Evolutionary conservation across 352 stramenopile genomes (phyloP), one percentile per base, ranked within the genome.

Genomic region (Phytophthora podocarpi): DNA sequence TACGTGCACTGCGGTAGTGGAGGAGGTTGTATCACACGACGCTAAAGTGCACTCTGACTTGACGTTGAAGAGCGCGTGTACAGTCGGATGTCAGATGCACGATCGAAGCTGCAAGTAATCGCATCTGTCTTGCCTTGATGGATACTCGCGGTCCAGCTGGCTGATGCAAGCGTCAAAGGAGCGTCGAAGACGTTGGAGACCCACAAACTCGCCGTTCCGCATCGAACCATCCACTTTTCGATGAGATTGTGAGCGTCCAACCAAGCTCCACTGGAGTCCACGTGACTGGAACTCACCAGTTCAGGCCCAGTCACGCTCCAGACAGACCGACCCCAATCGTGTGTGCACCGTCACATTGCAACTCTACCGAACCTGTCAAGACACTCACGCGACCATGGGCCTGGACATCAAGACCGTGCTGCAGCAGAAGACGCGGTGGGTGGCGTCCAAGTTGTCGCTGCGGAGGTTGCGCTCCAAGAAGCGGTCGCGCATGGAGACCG

Each of bases 361-460:
- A 60, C 62, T 60, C 18, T 32, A 8, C 51, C 41, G 9, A 59
- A 40, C 45, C 39, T 56, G 10, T 56, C 18, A 58, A 50, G 27
- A 34, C 12, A 13, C 18, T 18, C 20, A 46, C 26, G 28, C 16
- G 18, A 51, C 54, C 3, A 72, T 66, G 61, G 57, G 51, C 4
- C 54, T 75, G 26, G 34, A 69, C 32, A 40, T 78, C 32, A 59
- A 56, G 60, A 40, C 10, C 13, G 27, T 53, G 4, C 41, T 78
- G 5, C 67, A 59, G 41, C 32, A 75, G 57, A 70, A 71, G 41
- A 70, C 56, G 45, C 60, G 51, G 10, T 75, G 65, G 60, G 56
- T 75, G 27, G 53, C 52, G 46, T 65, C 55, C 54, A 71, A 67
- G 39, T 43, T 71, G 1, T 70, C 60, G 43, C 57, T 78, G 11